Conservation (phyloP, 2,329 filamentous ascomycete genomes). For the Arachnomyces sp. region DNA sequence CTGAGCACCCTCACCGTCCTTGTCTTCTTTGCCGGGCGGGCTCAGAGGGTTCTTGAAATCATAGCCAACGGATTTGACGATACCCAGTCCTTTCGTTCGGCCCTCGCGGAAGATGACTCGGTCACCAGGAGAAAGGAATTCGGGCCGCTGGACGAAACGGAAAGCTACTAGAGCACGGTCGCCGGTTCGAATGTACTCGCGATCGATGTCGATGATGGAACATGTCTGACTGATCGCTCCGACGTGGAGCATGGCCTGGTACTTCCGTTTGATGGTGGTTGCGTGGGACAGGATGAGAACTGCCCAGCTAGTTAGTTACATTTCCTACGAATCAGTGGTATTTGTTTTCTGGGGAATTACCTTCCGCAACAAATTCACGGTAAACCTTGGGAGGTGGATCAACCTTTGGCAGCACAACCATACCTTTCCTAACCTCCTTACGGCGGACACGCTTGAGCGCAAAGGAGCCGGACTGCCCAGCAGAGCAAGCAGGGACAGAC, state of each 20-base stretch:
- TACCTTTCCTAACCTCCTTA: constrained; percentile 92
- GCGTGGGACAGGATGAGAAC: constrained; percentile 92
- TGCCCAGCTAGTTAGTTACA: constrained; percentile 19
- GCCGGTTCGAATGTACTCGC: constrained; percentile 88
- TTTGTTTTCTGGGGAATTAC: constrained; percentile 38
- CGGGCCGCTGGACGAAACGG: constrained; percentile 84
- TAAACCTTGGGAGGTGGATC: constrained; percentile 68
- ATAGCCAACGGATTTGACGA: constrained; percentile 86
- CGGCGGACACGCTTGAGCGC: constrained; percentile 78
- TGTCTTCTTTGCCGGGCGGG: constrained; percentile 21
- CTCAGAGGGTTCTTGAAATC: constrained; percentile 53
- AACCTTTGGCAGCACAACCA: constrained; percentile 85
- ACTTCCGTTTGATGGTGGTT: constrained; percentile 92
- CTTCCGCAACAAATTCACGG: constrained; percentile 69
- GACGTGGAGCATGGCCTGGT: constrained; percentile 97
- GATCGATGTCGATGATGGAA: constrained; percentile 92
- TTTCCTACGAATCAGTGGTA: constrained; percentile 8
- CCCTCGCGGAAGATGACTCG: constrained; percentile 89
- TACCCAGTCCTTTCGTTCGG: constrained; percentile 86
- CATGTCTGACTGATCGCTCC: constrained; percentile 93
- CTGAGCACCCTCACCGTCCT: constrained; percentile 1
- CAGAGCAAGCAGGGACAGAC: constrained; percentile 74
- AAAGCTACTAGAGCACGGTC: constrained; percentile 93
- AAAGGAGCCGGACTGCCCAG: constrained; percentile 87
- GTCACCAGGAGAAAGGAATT: constrained; percentile 84